Evolutionary conservation across 116 monocot species (phyloP), one percentile per base, ranked within the genome.

Genomic region (Posidonia oceanica): DNA sequence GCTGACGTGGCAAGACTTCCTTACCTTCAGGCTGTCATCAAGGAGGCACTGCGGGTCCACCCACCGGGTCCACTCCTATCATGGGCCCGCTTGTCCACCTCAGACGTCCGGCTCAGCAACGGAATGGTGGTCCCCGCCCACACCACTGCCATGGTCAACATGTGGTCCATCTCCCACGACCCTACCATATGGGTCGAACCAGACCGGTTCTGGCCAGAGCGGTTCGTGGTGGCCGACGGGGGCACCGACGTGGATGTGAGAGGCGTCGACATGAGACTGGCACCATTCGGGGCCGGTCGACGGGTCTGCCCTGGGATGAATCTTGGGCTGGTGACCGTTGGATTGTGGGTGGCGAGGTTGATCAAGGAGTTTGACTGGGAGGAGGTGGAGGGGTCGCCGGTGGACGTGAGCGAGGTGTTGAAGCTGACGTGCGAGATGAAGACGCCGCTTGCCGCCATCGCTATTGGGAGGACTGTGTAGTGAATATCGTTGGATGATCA

Each of bases 71-170:
- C 77, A 21, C 77, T 77, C 42, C 77, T 77, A 8, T 77, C 77
- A 3, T 77, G 77, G 77, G 93, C 93, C 40, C 82, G 93, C 8
- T 81, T 94, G 6, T 73, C 87, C 38, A 85, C 83, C 4, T 74
- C 65, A 5, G 89, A 94, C 58, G 87, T 88, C 69, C 74, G 69
- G 7, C 89, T 94, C 65, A 76, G 85, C 83, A 89, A 87, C 77
- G 93, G 93, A 16, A 83, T 89, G 89, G 73, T 94, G 36, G 80
- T 94, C 52, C 93, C 93, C 0, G 79, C 71, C 0, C 76, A 80
- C 16, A 94, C 93, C 21, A 94, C 89, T 2, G 79, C 89, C 63
- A 89, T 94, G 93, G 85, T 94, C 62, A 94, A 94, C 89, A 85
- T 94, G 85, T 93, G 93, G 89, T 84, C 89, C 64, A 93, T 93